Evolutionary conservation across 208 protist genomes (phyloP), one percentile per base, ranked within the genome.

Genomic region (Spongospora subterranea): DNA sequence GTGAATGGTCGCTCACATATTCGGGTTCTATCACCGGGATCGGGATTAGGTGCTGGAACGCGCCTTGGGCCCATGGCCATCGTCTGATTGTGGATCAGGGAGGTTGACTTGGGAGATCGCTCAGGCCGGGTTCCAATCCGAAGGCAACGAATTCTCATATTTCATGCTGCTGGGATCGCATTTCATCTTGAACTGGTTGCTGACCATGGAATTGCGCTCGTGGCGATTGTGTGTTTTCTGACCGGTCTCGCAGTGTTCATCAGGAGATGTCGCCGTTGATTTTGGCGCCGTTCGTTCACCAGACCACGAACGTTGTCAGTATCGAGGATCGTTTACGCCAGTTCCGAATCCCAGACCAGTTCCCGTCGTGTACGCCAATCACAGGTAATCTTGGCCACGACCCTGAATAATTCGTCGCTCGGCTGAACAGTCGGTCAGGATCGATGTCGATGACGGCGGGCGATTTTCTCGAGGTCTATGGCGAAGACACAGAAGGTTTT

Each of bases 61-160:
- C 24, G n/a, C 24, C 13, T 6, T 24, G 24, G 24, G 50, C 50
- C 6, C 50, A 60, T 6, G 13, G 6, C 13, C 50, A 60, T 29
- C 13, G 13, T 60, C 50, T 29, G 6, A 6, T 60, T 24, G 50
- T 60, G 24, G 6, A 60, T 29, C 24, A 60, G 98, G 97, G 88
- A 95, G 98, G 50, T 96, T 99, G 20, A 96, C 96, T 20, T 97
- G 97, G 64, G 97, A 99, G 90, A 94, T 98, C 38, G 97, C 96
- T 43, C 90, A 95, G 6, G 94, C 92, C 39, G 98, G 98, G 20
- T 99, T 97, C 93, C 94, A 93, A 43, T 95, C 95, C 24, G 96
- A 99, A 93, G 98, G 97, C 35, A 98, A 98, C 93, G 98, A 99
- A 92, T 98, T 98, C 93, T 98, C 97, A 88, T 98, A 98, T 92